Conservation (phyloP, 2,329 filamentous ascomycete genomes). For the Epichloe sibirici region DNA sequence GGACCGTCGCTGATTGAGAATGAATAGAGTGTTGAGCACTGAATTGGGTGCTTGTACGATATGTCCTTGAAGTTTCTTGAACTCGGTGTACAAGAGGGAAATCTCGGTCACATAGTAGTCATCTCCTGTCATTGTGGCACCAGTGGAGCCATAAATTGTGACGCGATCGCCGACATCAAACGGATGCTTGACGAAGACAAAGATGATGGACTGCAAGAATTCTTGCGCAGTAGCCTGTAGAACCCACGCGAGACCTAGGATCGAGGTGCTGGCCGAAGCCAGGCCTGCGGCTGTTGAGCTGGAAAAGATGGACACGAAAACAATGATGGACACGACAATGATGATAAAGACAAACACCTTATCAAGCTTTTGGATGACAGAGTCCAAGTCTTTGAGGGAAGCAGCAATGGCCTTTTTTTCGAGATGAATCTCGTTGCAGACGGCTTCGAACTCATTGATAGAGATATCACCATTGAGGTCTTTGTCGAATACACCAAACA, state of each 20-base stretch:
- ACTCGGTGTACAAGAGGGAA: constrained; percentile 84
- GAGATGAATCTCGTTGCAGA: constrained; percentile 86
- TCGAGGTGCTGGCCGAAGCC: constrained; percentile 75
- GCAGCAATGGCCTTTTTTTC: constrained; percentile 94
- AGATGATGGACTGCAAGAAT: constrained; percentile 85
- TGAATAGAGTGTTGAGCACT: constrained; percentile 83
- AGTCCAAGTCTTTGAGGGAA: constrained; percentile 88
- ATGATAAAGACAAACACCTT: constrained; percentile 83
- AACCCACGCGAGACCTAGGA: constrained; percentile 87
- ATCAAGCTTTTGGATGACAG: constrained; percentile 81
- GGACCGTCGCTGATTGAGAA: constrained; percentile 86
- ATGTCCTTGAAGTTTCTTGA: constrained; percentile 97
- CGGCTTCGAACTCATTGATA: constrained; percentile 85
- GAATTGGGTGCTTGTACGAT: constrained; percentile 94
- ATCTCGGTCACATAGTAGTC: constrained; percentile 97
- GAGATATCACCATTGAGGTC: constrained; percentile 95
- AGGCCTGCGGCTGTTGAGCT: constrained; percentile 81
- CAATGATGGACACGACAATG: constrained; percentile 63
- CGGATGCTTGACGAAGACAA: constrained; percentile 94
- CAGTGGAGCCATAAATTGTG: constrained; percentile 81
- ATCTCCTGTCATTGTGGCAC: constrained; percentile 64
- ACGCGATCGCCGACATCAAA: constrained; percentile 94
- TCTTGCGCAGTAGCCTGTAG: constrained; percentile 89
- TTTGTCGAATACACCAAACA: constrained; percentile 88
- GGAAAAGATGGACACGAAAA: constrained; percentile 83